Conservation (phyloP, 2,329 filamentous ascomycete genomes). For the Fonsecaea erecta region DNA sequence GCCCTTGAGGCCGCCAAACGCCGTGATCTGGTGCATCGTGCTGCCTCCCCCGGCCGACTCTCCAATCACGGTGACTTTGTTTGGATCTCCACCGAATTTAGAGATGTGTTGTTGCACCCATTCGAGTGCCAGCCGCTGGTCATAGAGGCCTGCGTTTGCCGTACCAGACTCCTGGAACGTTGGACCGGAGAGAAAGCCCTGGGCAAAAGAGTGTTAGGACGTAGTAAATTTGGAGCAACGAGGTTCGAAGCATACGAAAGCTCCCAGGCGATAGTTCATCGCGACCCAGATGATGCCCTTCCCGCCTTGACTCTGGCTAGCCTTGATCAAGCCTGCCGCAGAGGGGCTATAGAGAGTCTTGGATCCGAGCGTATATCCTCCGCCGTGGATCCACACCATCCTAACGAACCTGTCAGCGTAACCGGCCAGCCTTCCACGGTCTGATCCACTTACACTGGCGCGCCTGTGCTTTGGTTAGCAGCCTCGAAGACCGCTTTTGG, state of each 20-base stretch:
- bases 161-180: constrained; percentile 46
- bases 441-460: constrained; percentile 37
- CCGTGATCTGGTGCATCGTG: constrained; percentile 61
- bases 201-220: neutral
- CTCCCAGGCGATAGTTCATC: constrained; percentile 54
- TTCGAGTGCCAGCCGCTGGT: constrained; percentile 58
- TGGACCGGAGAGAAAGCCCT: constrained; percentile 51
- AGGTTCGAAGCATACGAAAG: constrained; percentile 43
- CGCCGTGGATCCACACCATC: constrained; percentile 54
- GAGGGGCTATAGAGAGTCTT: constrained; percentile 43
- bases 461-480: constrained; percentile 37
- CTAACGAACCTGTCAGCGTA: neutral
- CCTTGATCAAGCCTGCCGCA: constrained; percentile 48
- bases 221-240: neutral
- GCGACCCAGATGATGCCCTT: constrained; percentile 54
- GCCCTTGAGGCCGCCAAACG: constrained; percentile 50
- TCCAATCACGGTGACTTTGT: constrained; percentile 57
- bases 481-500: constrained; percentile 41
- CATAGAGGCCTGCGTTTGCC: constrained; percentile 56
- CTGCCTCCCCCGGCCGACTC: constrained; percentile 59
- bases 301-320: constrained; percentile 46
- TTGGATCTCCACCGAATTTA: constrained; percentile 59
- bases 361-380: constrained; percentile 49
- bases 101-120: constrained; percentile 62
- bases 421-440: neutral